Conservation (phyloP, 352 stramenopile genomes). For the Globisporangium paroecandrum region DNA sequence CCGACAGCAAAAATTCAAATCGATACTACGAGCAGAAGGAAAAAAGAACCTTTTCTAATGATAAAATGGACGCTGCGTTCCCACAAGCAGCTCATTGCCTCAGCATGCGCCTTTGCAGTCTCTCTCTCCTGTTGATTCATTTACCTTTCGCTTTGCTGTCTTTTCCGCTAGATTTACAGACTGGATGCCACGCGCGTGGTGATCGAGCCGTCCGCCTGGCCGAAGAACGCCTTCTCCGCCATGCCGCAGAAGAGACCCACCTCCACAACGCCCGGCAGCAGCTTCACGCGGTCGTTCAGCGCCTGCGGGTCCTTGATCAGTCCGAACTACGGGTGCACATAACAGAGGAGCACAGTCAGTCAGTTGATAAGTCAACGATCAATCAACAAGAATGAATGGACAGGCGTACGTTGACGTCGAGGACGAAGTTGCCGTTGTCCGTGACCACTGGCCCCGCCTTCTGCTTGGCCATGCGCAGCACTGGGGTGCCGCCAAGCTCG, state of each 20-base stretch:
- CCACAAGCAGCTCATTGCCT: background rate
- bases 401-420: slow-evolving; percentile 68
- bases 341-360: background rate
- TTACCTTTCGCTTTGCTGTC: background rate
- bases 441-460: slow-evolving; percentile 97
- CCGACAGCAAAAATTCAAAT: background rate
- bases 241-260: slow-evolving; percentile 89
- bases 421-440: slow-evolving; percentile 94
- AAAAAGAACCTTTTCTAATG: background rate
- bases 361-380: background rate
- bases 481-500: slow-evolving; percentile 45
- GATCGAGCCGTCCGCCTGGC: slow-evolving; percentile 78
- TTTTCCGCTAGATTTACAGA: slow-evolving; percentile 20
- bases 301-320: slow-evolving; percentile 60
- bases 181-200: slow-evolving; percentile 48
- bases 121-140: background rate
- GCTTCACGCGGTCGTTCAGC: slow-evolving; percentile 67
- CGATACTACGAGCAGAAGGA: background rate
- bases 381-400: background rate
- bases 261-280: slow-evolving; percentile 85
- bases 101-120: background rate
- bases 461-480: slow-evolving; percentile 83
- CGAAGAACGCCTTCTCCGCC: slow-evolving; percentile 87
- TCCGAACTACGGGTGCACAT: slow-evolving; percentile 45
- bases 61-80: background rate